Conservation (phyloP, 805 yeast genomes). For the Candida golubevii region DNA sequence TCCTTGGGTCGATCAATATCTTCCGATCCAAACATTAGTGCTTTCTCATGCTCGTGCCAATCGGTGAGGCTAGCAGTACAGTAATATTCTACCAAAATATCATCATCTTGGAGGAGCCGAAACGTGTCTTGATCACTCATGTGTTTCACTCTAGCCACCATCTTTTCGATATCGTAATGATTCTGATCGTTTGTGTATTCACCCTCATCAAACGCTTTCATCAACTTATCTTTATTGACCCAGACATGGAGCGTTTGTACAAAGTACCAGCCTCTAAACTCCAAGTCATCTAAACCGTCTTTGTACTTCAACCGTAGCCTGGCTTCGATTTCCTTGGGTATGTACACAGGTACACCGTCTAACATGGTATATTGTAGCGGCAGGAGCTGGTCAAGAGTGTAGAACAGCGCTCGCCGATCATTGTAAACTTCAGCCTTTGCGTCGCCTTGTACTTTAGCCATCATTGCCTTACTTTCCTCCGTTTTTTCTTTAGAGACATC, state of each 20-base stretch:
- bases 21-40: constrained; percentile 14
- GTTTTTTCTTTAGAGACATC: too few relatives aligned
- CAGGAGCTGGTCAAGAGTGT: constrained; percentile 15
- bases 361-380: constrained; percentile 19
- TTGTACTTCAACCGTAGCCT: constrained; percentile 20
- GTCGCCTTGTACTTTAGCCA: constrained; percentile 9
- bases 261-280: constrained; percentile 13
- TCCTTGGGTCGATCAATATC: constrained; percentile 8
- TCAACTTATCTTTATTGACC: constrained; percentile 15
- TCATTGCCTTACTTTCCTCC: constrained; percentile 13
- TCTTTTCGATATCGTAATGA: constrained; percentile 8
- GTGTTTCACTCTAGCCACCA: constrained; percentile 15
- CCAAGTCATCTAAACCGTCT: constrained; percentile 10
- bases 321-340: constrained; percentile 15
- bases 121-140: constrained; percentile 25
- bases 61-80: constrained; percentile 16
- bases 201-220: constrained; percentile 8
- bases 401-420: constrained; percentile 18
- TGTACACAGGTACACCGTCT: constrained; percentile 17
- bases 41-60: constrained; percentile 19
- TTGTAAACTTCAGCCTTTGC: constrained; percentile 14
- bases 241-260: constrained; percentile 19
- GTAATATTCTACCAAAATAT: constrained; percentile 20
- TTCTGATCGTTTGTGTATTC: constrained; percentile 2
- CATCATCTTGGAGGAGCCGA: constrained; percentile 20